phyloP scores from a whole-genome alignment of 257 asterid genomes.

The Haberlea rhodopensis region DNA sequence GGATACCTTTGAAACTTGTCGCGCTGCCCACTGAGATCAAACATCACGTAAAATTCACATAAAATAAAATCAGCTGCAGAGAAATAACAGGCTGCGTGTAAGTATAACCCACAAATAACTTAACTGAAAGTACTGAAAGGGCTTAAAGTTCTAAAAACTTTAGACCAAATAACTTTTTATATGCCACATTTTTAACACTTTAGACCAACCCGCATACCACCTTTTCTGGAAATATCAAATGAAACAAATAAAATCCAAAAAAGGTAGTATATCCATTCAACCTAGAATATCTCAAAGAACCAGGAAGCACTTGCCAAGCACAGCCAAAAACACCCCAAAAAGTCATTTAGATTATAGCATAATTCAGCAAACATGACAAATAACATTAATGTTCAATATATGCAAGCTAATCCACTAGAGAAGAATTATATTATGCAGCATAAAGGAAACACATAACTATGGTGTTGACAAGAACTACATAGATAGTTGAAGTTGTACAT shows the following conservation, averaged over 20 bases:
- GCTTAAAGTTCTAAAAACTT: neutral
- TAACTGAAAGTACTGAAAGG: neutral
- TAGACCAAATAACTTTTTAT: neutral
- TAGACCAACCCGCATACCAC: conserved; percentile 2
- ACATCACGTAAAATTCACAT: conserved; percentile 46
- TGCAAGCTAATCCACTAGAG: neutral
- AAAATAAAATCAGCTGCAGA: conserved; percentile 49
- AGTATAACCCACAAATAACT: conserved; percentile 13
- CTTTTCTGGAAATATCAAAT: neutral
- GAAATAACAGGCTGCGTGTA: conserved; percentile 15
- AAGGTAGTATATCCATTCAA: neutral
- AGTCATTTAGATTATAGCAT: conserved; percentile 12
- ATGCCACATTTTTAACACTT: neutral
- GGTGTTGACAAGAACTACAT: neutral
- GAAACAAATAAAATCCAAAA: conserved; percentile 10
- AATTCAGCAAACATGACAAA: neutral
- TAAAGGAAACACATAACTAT: neutral
- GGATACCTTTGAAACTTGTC: conserved; percentile 86
- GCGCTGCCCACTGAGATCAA: conserved; percentile 72
- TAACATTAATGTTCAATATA: neutral
- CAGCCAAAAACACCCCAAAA: conserved; percentile 15
- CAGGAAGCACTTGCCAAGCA: neutral
- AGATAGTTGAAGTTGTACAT: neutral
- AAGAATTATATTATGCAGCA: neutral
- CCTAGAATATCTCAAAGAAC: neutral